Percentiles rank a stretch among this genome's conserved stretches.
Conservation (phyloP, 2,329 filamentous ascomycete species). For the Cladosporium cucumerinum region DNA sequence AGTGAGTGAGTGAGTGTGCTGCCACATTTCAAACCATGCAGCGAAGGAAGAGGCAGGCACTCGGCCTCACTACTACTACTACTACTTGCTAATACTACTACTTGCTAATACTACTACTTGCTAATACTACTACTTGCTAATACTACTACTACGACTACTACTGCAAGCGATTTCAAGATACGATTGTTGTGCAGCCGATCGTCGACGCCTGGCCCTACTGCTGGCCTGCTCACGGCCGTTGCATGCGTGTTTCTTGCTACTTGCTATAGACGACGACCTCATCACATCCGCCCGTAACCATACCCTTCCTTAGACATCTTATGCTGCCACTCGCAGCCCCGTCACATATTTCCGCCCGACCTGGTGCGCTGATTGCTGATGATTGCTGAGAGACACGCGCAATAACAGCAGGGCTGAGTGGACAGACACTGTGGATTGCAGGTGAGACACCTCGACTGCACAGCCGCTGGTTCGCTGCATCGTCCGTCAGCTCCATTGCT, state of each 20-base stretch:
- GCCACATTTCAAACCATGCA: slow-evolving; percentile 1
- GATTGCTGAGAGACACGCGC: slow-evolving; percentile 2
- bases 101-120: too few relatives aligned
- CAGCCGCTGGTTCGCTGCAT: slow-evolving; percentile 8
- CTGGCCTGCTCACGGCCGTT: neutral
- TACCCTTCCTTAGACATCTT: neutral
- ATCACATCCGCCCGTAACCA: neutral
- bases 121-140: too few relatives aligned
- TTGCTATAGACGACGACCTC: neutral
- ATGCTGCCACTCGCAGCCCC: neutral
- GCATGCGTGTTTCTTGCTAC: neutral
- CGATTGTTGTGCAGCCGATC: neutral
- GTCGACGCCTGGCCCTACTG: neutral
- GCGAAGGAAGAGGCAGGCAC: neutral
- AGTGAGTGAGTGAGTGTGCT: neutral
- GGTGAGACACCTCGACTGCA: slow-evolving; percentile 1
- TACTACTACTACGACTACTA: too few relatives aligned
- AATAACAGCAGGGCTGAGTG: slow-evolving; percentile 9
- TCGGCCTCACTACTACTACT: neutral
- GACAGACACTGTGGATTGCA: neutral
- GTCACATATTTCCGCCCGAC: neutral
- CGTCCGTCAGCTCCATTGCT: neutral
- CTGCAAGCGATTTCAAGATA: neutral
- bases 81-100: too few relatives aligned
- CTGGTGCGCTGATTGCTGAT: neutral